Percentiles rank a stretch among this genome's conserved stretches.
Evolutionary conservation across 495 filamentous ascomycete genomes (phyloP).

Genomic region (Diplogelasinospora grovesii): DNA sequence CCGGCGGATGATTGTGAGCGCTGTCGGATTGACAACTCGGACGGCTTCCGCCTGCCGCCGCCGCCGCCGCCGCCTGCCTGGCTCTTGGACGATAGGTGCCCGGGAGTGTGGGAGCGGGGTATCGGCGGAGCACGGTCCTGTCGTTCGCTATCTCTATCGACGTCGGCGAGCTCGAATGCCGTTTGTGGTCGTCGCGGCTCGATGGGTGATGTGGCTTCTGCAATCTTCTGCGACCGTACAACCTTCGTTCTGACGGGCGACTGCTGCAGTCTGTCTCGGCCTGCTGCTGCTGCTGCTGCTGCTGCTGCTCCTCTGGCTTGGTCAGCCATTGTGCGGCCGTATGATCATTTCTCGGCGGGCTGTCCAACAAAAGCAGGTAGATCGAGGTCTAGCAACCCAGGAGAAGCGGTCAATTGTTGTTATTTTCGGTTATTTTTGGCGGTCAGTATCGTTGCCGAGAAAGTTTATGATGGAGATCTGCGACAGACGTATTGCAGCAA

Average conservation of each 20-base stretch:
- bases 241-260: slow-evolving; percentile 29
- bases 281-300: slow-evolving; percentile 4
- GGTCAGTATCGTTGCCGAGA: no score
- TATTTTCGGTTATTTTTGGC: no score
- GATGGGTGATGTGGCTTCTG: slow-evolving; percentile 21
- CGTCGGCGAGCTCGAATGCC: slow-evolving; percentile 6
- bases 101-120: slow-evolving; percentile 46
- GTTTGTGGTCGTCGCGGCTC: slow-evolving; percentile 15
- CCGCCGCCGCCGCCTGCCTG: no score
- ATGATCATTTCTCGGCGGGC: slow-evolving; percentile 24
- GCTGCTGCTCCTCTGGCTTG: slow-evolving; percentile 24
- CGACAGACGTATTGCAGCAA: no score
- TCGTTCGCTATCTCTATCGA: slow-evolving; percentile 15
- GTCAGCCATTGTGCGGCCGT: slow-evolving; percentile 32
- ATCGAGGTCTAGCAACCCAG: no score
- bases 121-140: slow-evolving; percentile 29
- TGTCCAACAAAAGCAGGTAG: no score
- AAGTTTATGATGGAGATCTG: no score
- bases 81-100: slow-evolving; percentile 45
- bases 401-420: no score
- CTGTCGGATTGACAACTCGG: slow-evolving; percentile 42
- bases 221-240: slow-evolving; percentile 38
- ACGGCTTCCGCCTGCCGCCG: slow-evolving; percentile 39
- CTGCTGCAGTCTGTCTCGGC: slow-evolving; percentile 21
- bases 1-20: slow-evolving; percentile 41